Base-by-base conservation (phyloP, 2,329 filamentous ascomycete genomes). In the Oidium heveae region DNA sequence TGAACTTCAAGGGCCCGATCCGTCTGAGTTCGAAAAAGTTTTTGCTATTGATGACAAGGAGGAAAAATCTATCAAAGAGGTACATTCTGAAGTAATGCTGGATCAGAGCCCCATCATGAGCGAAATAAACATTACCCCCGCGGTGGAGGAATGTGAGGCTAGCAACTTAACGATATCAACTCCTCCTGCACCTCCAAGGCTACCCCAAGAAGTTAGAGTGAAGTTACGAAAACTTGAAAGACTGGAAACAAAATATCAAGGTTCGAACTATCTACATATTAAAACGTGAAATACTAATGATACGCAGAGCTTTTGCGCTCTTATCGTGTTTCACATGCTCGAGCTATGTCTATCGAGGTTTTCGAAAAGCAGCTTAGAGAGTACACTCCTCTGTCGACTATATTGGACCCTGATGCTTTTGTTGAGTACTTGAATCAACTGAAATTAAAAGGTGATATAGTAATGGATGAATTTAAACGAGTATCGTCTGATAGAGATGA, bases 351-450 rank as follows among this genome's bases (percentile, higher is more conserved):
- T 2, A 93, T 96, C 63, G 91, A 96, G 64, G 84, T 86, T 0
- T 98, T 98, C 66, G 91, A 98, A 68, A 82, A 85, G 55, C 81
- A 84, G 0, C 73, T 98, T 8, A 85, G 86, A 61, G 91, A 98
- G 65, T 85, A 94, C 62, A 98, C 91, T 0, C 89, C 91, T 2
- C 71, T 96, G 37, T 84, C 85, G 4, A 89, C 86, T 16, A 94
- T 98, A 61, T 75, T 73, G 60, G 91, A 98, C 57, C 86, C 89
- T 0, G 77, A 79, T 54, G 82, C 87, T 1, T 72, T 98, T 36
- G 76, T 87, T 7, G 89, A 96, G 67, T 98, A 95, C 63, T 73
- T 98, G 32, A 86, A 82, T 61, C 86, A 95, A 66, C 69, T 94
- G 43, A 89, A 81, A 57, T 68, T 88, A 54, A 89, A 93, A 64